A percentile compares a stretch with the other conserved stretches of the same genome.
Evolutionary conservation across 1,284 basidiomycete genomes (phyloP).

Genomic region (Ustilago esculenta): DNA sequence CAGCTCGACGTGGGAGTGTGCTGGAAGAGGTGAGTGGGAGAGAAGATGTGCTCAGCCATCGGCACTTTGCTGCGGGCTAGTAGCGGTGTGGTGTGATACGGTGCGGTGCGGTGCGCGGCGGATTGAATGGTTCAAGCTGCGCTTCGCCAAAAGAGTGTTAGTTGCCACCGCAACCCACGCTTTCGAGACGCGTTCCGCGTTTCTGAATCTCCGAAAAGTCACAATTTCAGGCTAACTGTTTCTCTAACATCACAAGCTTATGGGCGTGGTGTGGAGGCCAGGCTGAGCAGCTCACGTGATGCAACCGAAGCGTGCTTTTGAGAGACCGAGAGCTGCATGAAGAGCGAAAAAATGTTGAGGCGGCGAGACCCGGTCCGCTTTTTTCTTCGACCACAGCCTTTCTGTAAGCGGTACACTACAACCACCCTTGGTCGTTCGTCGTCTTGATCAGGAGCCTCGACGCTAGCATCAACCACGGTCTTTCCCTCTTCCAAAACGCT

Average conservation of each 20-base stretch:
- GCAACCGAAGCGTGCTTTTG: neutral
- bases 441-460: no score
- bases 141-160: slow-evolving; percentile 27
- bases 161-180: slow-evolving; percentile 19
- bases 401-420: no score
- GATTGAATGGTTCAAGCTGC: no score
- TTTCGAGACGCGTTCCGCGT: slow-evolving; percentile 35
- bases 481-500: no score
- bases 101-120: no score
- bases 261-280: slow-evolving; percentile 29
- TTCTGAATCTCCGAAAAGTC: neutral
- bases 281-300: slow-evolving; percentile 39
- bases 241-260: slow-evolving; percentile 1
- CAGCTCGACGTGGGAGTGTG: no score
- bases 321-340: slow-evolving; percentile 1
- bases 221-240: neutral
- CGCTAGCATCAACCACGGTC: no score
- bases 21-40: no score
- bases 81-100: no score
- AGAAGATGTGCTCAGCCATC: no score
- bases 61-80: no score
- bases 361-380: slow-evolving; percentile 12
- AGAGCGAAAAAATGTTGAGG: slow-evolving; percentile 10
- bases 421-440: no score
- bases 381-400: slow-evolving; percentile 4